Percentiles rank a stretch among this genome's conserved stretches.
Conservation (phyloP, 768 basidiomycete species). For the Naganishia kalamii region DNA sequence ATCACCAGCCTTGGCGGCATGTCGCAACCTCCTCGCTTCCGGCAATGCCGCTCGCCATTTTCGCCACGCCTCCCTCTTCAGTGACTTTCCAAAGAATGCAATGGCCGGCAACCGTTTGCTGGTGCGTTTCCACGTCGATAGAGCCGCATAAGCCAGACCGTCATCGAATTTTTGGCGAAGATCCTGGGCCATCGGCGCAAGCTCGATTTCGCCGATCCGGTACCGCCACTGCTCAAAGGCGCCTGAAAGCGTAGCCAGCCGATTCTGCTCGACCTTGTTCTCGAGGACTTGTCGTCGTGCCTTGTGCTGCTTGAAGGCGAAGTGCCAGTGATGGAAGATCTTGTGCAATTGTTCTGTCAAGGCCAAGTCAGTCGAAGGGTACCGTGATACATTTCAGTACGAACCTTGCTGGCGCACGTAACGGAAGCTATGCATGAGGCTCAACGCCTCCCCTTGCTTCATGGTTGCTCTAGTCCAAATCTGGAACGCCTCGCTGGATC, state of each 20-base stretch:
- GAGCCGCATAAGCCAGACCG: constrained; percentile 17
- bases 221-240: constrained; percentile 20
- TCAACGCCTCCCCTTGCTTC: constrained; percentile 22
- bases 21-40: constrained; percentile 16
- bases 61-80: constrained; percentile 18
- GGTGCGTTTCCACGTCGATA: constrained; percentile 13
- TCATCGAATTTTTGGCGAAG: constrained; percentile 17
- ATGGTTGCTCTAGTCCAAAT: constrained; percentile 19
- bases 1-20: neutral
- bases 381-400: neutral
- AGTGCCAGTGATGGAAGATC: constrained; percentile 17
- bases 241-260: neutral
- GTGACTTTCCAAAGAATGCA: neutral
- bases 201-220: neutral
- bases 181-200: constrained; percentile 14
- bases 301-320: constrained; percentile 1
- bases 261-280: neutral
- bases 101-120: constrained; percentile 22
- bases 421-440: constrained; percentile 25
- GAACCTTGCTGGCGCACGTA: constrained; percentile 20
- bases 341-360: neutral
- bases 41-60: constrained; percentile 20
- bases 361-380: no score
- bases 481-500: constrained; percentile 12
- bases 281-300: constrained; percentile 13